Conservation (phyloP, 352 stramenopile genomes). For the Pilasporangium apinafurcum region DNA sequence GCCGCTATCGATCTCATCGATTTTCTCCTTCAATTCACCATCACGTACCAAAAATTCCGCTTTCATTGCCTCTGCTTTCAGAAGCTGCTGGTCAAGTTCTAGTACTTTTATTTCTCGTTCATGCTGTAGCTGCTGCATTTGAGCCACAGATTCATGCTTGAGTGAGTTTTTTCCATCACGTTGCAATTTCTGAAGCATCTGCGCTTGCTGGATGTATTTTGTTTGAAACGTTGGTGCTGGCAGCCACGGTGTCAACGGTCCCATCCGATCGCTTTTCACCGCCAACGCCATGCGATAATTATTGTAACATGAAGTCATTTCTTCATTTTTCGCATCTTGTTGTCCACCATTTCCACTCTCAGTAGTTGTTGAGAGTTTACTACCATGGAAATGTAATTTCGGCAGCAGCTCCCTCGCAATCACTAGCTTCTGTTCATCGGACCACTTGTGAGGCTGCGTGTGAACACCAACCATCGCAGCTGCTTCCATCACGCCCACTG, state of each 20-base stretch:
- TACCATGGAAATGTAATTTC: constrained; percentile 20
- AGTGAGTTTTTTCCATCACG: constrained; percentile 21
- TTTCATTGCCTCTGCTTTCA: constrained; percentile 12
- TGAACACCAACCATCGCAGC: constrained; percentile 25
- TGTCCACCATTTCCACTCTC: no score
- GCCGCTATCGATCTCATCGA: constrained; percentile 61
- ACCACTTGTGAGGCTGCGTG: constrained; percentile 37
- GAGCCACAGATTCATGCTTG: constrained; percentile 14
- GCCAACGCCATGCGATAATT: constrained; percentile 28
- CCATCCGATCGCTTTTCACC: constrained; percentile 21
- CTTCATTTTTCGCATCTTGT: no score
- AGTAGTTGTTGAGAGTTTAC: not conserved
- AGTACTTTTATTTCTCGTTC: constrained; percentile 5
- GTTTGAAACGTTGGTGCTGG: constrained; percentile 11
- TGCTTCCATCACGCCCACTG: constrained; percentile 33
- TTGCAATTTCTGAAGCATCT: constrained; percentile 28
- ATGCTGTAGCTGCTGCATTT: constrained; percentile 8
- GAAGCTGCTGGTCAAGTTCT: constrained; percentile 10
- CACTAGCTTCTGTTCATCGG: constrained; percentile 29
- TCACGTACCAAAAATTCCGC: constrained; percentile 18
- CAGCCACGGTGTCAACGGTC: constrained; percentile 12
- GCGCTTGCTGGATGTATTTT: constrained; percentile 7
- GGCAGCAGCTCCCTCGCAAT: constrained; percentile 31
- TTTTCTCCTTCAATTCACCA: constrained; percentile 23
- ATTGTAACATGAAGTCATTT: no score